These are phyloP conservation scores for Pseudopyricularia cyperi DNA, from an alignment of 2,329 filamentous ascomycete genomes.

Conservation along the genomic window DNA sequence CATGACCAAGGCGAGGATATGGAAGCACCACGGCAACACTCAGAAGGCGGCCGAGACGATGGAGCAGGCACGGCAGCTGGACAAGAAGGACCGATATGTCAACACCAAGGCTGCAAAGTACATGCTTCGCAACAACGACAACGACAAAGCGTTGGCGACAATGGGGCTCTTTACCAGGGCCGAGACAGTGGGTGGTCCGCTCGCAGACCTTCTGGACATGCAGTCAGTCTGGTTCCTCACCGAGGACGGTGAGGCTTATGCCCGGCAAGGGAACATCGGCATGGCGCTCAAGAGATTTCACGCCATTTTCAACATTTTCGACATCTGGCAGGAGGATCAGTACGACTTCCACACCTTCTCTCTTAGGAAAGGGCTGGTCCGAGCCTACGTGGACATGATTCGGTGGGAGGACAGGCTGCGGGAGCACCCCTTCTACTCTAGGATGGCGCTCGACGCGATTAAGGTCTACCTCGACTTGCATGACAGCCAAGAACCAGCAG, in stretches of 20 bases:
- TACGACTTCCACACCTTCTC: constrained; percentile 99
- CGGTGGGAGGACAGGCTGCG: constrained; percentile 87
- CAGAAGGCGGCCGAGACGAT: constrained; percentile 74
- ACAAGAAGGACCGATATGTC: constrained; percentile 89
- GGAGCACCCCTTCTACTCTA: constrained; percentile 85
- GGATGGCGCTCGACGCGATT: constrained; percentile 70
- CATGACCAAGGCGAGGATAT: constrained; percentile 91
- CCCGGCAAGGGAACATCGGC: constrained; percentile 68
- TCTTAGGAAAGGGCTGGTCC: constrained; percentile 87
- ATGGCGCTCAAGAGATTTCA: constrained; percentile 89
- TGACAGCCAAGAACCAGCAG: constrained; percentile 52
- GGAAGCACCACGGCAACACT: constrained; percentile 76
- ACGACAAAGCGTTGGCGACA: constrained; percentile 71
- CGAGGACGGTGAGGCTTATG: constrained; percentile 84
- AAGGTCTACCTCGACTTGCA: constrained; percentile 67
- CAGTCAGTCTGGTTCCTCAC: constrained; percentile 96
- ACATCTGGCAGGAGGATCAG: constrained; percentile 95
- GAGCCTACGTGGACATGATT: constrained; percentile 92
- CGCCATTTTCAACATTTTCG: constrained; percentile 81
- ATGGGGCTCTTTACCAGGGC: constrained; percentile 91
- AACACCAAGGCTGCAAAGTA: constrained; percentile 98
- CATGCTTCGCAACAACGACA: constrained; percentile 83
- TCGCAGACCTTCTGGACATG: constrained; percentile 93
- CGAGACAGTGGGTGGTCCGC: constrained; percentile 73
- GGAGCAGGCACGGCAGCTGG: constrained; percentile 74